Evolutionary conservation across 345 rosid species (phyloP).

Genomic region (Eucalyptus guilfoylei): DNA sequence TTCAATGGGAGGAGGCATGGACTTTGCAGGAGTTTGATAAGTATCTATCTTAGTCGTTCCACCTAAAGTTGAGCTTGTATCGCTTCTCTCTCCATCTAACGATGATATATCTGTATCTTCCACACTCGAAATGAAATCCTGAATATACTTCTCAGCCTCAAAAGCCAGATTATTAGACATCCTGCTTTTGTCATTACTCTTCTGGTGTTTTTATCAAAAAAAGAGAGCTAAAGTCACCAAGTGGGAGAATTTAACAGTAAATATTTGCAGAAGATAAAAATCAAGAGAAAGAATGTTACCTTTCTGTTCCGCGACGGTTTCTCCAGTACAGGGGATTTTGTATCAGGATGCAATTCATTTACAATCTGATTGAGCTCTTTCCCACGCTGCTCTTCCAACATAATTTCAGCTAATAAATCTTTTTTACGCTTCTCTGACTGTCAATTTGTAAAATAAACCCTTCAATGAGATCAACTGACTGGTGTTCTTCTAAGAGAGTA

Average conservation of each 20-base stretch:
- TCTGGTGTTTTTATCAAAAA: slow-evolving; percentile 11
- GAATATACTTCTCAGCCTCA: slow-evolving; percentile 82
- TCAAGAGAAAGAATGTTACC: slow-evolving; percentile 18
- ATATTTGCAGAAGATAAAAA: not conserved
- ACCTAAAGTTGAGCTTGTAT: slow-evolving; percentile 71
- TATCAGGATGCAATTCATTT: slow-evolving; percentile 47
- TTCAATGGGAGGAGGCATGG: slow-evolving; percentile 35
- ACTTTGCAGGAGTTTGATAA: slow-evolving; percentile 18
- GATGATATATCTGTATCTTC: slow-evolving; percentile 97
- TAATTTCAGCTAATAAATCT: slow-evolving; percentile 50
- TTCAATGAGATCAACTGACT: not conserved
- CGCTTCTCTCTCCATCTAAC: slow-evolving; percentile 86
- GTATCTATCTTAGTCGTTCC: slow-evolving; percentile 25
- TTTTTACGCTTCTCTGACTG: slow-evolving; percentile 82
- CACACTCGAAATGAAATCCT: slow-evolving; percentile 78
- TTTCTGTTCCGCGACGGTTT: slow-evolving; percentile 31
- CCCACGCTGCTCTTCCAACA: slow-evolving; percentile 59
- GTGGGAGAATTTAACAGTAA: not conserved
- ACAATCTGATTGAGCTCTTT: slow-evolving; percentile 52
- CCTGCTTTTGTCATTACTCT: slow-evolving; percentile 67
- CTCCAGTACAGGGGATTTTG: slow-evolving; percentile 19
- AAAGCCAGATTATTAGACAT: slow-evolving; percentile 67
- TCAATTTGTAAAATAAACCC: slow-evolving; percentile 2
- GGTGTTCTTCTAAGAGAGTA: not conserved
- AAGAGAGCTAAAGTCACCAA: not conserved